Conservation (phyloP, 2,329 filamentous ascomycete genomes). For the Fusarium brachygibbosum region DNA sequence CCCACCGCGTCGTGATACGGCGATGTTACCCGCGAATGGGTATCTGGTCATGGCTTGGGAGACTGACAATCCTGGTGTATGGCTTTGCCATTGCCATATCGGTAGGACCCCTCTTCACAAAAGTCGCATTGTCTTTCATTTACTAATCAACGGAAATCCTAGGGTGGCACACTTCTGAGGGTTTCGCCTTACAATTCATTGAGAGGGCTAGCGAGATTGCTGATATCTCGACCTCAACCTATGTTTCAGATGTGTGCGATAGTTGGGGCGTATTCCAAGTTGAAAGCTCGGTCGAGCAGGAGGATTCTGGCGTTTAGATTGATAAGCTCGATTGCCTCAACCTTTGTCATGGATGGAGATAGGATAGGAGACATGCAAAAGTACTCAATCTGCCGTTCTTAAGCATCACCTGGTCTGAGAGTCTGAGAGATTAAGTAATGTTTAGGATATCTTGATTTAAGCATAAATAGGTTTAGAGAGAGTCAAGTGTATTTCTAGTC, state of each 20-base stretch:
- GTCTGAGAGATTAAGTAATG: too few species aligned
- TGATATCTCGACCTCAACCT: conserved; percentile 1
- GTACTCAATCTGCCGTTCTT: too few species aligned
- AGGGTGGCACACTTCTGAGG: conserved; percentile 21
- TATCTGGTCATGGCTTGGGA: conserved; percentile 64
- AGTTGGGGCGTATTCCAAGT: conserved; percentile 10
- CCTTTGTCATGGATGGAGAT: too few species aligned
- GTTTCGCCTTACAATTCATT: conserved; percentile 14
- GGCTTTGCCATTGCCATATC: conserved; percentile 65
- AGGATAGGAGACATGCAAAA: too few species aligned
- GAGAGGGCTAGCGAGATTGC: conserved; percentile 17
- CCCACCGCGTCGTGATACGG: conserved; percentile 66
- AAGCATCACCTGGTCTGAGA: too few species aligned
- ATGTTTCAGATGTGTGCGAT: conserved; percentile 18
- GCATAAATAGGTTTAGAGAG: too few species aligned
- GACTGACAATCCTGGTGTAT: conserved; percentile 63
- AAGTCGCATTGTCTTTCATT: too few species aligned
- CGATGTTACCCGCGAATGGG: conserved; percentile 60
- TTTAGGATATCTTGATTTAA: too few species aligned
- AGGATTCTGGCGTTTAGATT: conserved; percentile 4
- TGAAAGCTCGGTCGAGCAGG: conserved; percentile 6
- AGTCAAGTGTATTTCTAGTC: too few species aligned
- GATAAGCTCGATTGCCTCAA: too few species aligned
- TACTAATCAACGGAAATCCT: too few species aligned
- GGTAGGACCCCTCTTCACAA: too few species aligned